phyloP scores from a whole-genome alignment of 805 yeast species.

The Starmera pachycereana region DNA sequence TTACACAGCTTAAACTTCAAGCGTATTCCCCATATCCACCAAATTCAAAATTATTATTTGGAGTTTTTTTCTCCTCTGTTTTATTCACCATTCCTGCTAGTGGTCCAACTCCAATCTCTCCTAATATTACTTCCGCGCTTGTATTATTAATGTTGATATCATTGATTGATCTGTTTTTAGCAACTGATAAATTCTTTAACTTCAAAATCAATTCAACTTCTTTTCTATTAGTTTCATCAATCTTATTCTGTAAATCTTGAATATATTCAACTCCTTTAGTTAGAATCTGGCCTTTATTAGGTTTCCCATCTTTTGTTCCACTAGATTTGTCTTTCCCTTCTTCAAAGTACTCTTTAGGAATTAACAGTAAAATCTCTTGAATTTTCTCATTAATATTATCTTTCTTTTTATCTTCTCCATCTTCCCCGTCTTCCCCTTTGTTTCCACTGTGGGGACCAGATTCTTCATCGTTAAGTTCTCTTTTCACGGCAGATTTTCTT shows the following conservation, averaged over 20 bases:
- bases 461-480: constrained; percentile 1
- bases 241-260: constrained; percentile 52
- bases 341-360: constrained; percentile 36
- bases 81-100: constrained; percentile 30
- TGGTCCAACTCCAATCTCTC: constrained; percentile 79
- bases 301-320: constrained; percentile 78
- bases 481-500: constrained; percentile 10
- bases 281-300: constrained; percentile 74
- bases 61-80: constrained; percentile 7
- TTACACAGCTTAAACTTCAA: no score
- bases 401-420: constrained; percentile 35
- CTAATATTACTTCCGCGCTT: constrained; percentile 69
- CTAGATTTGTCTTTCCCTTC: constrained; percentile 33
- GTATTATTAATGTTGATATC: constrained; percentile 45
- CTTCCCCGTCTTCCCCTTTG: constrained; percentile 18
- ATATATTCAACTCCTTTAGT: constrained; percentile 70
- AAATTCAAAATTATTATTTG: constrained; percentile 25
- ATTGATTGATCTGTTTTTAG: constrained; percentile 30
- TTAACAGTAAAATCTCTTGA: constrained; percentile 35
- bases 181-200: constrained; percentile 41
- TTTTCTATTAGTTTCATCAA: constrained; percentile 68
- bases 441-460: background rate
- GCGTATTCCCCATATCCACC: constrained; percentile 28
- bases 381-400: constrained; percentile 51
- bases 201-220: constrained; percentile 66